Conservation (phyloP, 768 basidiomycete species). For the Lactarius sp. region DNA sequence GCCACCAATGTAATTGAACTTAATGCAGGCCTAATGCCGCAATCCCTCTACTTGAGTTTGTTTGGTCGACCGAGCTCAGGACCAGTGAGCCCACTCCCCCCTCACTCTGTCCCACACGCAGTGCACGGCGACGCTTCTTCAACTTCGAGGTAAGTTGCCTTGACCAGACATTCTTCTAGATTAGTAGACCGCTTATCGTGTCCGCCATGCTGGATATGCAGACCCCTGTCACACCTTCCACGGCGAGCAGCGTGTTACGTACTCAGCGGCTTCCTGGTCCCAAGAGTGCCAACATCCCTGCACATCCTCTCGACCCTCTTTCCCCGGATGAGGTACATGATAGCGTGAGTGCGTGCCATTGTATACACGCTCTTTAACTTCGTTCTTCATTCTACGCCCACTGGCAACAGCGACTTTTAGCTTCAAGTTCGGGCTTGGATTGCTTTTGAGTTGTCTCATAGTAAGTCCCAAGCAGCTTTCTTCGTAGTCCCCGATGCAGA, state of each 20-base stretch:
- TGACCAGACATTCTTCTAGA: not conserved
- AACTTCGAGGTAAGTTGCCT: not conserved
- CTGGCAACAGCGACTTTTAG: too few relatives aligned
- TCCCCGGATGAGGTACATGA: slow-evolving; percentile 32
- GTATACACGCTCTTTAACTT: too few relatives aligned
- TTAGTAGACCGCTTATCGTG: not conserved
- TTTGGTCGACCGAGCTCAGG: not conserved
- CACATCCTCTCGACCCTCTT: slow-evolving; percentile 35
- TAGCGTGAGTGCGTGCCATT: too few relatives aligned
- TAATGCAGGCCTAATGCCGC: too few relatives aligned
- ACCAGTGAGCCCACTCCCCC: not conserved
- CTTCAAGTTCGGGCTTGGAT: too few relatives aligned
- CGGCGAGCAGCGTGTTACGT: slow-evolving; percentile 26
- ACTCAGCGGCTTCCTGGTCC: slow-evolving; percentile 3
- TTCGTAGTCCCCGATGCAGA: too few relatives aligned
- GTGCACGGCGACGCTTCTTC: too few relatives aligned
- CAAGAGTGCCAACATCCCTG: slow-evolving; percentile 17
- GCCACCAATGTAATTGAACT: too few relatives aligned
- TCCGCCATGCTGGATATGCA: slow-evolving; percentile 1
- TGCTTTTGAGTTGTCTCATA: too few relatives aligned
- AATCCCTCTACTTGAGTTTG: not conserved
- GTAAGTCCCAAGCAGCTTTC: too few relatives aligned
- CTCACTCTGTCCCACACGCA: not conserved
- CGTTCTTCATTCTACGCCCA: too few relatives aligned
- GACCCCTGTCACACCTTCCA: slow-evolving; percentile 25